These are phyloP conservation scores for Mycena pura DNA, from an alignment of 768 basidiomycete species.

Conservation along the genomic window DNA sequence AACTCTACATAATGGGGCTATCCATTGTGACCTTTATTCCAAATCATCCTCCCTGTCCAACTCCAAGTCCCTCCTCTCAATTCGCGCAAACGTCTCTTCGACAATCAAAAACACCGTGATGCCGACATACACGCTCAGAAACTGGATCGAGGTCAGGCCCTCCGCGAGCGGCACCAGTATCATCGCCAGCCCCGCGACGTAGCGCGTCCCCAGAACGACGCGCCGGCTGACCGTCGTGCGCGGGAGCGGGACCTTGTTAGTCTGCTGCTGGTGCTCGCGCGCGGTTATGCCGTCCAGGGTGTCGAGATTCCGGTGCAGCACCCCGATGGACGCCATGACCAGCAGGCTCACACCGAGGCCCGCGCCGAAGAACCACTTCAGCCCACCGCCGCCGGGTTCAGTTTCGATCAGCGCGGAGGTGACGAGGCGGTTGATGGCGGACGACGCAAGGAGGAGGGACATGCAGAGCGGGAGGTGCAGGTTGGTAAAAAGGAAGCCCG, in stretches of 20 bases:
- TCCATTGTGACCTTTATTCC: too few relatives aligned
- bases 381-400: conserved; percentile 5
- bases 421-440: conserved; percentile 24
- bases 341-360: conserved; percentile 23
- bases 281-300: conserved; percentile 7
- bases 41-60: neutral
- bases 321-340: conserved; percentile 23
- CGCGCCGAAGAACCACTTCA: conserved; percentile 27
- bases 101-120: conserved; percentile 25
- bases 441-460: conserved; percentile 25
- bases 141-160: conserved; percentile 15
- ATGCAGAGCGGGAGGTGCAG: conserved; percentile 28
- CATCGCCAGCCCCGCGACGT: conserved; percentile 22
- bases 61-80: conserved; percentile 22
- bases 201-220: conserved; percentile 17
- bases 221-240: conserved; percentile 11
- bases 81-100: conserved; percentile 26
- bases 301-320: conserved; percentile 24
- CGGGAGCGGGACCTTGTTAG: neutral
- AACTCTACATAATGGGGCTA: too few relatives aligned
- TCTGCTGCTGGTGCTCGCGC: neutral
- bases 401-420: conserved; percentile 2
- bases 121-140: conserved; percentile 17
- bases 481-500: conserved; percentile 21
- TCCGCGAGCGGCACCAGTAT: conserved; percentile 19